phyloP scores from a whole-genome alignment of 176 grass and related monocot genomes.

The Ensete ventricosum region DNA sequence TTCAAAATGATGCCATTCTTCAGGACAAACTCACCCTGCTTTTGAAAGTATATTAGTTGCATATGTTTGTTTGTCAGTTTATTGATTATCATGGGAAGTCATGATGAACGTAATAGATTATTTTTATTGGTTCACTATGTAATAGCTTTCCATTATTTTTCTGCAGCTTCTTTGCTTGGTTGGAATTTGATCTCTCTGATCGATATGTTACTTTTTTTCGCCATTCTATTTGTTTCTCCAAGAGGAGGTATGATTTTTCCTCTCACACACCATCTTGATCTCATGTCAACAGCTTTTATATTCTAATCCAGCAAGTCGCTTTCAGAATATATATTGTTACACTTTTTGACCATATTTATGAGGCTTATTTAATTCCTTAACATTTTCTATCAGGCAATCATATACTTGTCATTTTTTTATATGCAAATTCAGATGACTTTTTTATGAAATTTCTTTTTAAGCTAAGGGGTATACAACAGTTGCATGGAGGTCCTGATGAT shows the following conservation, averaged over 20 bases:
- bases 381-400: too few species aligned
- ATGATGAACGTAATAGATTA: background rate
- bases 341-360: background rate
- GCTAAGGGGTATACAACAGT: too few species aligned
- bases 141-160: conserved; percentile 7
- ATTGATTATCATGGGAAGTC: background rate
- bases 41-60: background rate
- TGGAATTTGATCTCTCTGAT: conserved; percentile 78
- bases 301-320: background rate
- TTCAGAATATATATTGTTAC: background rate
- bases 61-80: background rate
- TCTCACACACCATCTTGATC: background rate
- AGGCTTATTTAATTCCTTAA: too few species aligned
- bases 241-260: conserved; percentile 42
- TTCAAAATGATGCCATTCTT: too few species aligned
- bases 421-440: too few species aligned
- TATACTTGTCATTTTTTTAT: too few species aligned
- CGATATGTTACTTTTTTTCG: conserved; percentile 68
- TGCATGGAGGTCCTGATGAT: too few species aligned
- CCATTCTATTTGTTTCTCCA: conserved; percentile 55
- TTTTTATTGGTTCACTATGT: background rate
- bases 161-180: conserved; percentile 72
- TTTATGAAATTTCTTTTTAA: too few species aligned
- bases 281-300: background rate
- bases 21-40: background rate